Base-by-base conservation (phyloP, 768 basidiomycete species). In the Auriscalpium orientale region DNA sequence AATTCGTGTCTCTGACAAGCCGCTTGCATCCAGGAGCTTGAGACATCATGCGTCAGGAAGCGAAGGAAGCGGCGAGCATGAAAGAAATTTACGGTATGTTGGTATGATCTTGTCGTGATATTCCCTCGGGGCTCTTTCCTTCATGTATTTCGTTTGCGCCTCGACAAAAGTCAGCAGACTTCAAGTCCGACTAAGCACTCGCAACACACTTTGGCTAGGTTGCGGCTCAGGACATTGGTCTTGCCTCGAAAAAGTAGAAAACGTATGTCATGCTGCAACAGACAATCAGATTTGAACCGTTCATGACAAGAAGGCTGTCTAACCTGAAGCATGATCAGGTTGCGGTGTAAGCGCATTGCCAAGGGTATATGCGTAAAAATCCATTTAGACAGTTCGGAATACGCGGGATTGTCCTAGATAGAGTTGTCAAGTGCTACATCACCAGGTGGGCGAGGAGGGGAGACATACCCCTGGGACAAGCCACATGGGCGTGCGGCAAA, bases 1-100 rank as follows among this genome's bases (percentile, higher is more conserved):
- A 73, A 8, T 68, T 69, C 1, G 67, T 57, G 55, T 75, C 69
- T 55, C 64, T 58, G 8, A 73, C 66, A 20, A 70, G 56, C 3
- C 73, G 60, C 51, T 62, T 65, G 56, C 66, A 68, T 33, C 62
- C 66, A 18, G 58, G 15, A 5, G 66, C 67, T 68, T 28, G 28
- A 28, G 2, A 28, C 4, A 50, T n/a, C 8, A 16, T 3, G 38
- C n/a, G 44, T 40, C 46, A 12, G 33, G 15, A 28, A 20, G 20
- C 22, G 15, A 28, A 2, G 33, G 44, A 20, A 2, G 40, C 3
- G 4, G 20, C 10, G 9, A 11, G 36, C 20, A 36, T 50, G 13
- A 18, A 22, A 8, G 20, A 10, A 4, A 60, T 62, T 34, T 55
- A 67, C 66, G 57, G 46, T 71, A 71, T 1, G 62, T 53, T 1